Evolutionary conservation across 1,284 basidiomycete genomes (phyloP).

Genomic region (Cystobasidiaceae sp.): DNA sequence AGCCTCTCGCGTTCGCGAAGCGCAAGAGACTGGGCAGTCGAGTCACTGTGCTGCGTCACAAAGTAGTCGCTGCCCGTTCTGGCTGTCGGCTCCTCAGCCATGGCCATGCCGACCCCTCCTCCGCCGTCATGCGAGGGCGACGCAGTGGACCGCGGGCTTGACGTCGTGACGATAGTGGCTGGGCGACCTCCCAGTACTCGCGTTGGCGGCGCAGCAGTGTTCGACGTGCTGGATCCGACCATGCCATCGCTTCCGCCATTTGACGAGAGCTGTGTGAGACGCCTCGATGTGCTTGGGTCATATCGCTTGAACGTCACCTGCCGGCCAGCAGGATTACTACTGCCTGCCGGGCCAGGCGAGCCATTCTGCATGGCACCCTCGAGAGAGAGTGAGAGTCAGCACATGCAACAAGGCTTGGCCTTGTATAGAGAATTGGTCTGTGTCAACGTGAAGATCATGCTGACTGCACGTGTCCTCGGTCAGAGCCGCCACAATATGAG

Average conservation of each 20-base stretch:
- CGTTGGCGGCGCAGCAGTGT: constrained; percentile 8
- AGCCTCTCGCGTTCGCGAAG: constrained; percentile 15
- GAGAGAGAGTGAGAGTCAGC: not conserved
- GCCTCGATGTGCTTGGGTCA: constrained; percentile 3
- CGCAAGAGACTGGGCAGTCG: constrained; percentile 9
- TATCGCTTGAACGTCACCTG: not conserved
- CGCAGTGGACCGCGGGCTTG: constrained; percentile 6
- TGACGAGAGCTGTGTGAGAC: constrained; percentile 20
- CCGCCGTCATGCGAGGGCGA: not conserved
- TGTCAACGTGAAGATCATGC: too few relatives aligned
- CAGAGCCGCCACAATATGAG: too few relatives aligned
- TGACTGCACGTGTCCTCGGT: too few relatives aligned
- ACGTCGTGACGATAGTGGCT: not conserved
- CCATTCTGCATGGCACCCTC: not conserved
- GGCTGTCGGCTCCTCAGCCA: not conserved
- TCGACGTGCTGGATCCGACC: not conserved
- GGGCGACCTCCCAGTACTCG: constrained; percentile 18
- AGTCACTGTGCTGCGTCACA: constrained; percentile 14
- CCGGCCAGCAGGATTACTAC: not conserved
- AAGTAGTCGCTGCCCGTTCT: constrained; percentile 10
- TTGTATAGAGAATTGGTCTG: too few relatives aligned
- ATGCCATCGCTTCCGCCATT: constrained; percentile 1
- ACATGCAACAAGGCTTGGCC: not conserved
- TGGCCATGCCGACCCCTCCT: not conserved
- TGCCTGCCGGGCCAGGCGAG: not conserved